Conservation (phyloP, 768 basidiomycete species). For the Boletus tylopilopsis region DNA sequence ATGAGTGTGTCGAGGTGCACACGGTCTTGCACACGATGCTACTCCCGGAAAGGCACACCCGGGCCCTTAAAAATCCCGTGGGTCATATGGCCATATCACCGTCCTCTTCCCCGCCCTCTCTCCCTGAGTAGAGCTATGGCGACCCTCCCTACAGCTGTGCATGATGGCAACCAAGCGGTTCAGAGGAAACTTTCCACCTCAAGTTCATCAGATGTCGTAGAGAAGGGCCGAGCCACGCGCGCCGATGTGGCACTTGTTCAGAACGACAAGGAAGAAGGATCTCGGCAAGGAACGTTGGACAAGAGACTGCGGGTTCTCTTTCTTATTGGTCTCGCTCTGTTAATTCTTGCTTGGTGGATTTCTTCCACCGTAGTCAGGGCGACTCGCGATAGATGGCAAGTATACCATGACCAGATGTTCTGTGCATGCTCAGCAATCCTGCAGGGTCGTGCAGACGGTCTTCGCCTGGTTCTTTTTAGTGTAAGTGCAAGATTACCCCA, state of each 20-base stretch:
- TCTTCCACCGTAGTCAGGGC: constrained; percentile 62
- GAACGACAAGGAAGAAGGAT: constrained; percentile 8
- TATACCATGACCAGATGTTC: neutral
- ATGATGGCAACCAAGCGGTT: constrained; percentile 1
- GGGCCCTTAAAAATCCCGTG: neutral
- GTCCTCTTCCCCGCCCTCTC: neutral
- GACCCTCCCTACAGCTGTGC: constrained; percentile 1
- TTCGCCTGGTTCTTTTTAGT: constrained; percentile 82
- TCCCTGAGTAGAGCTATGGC: constrained; percentile 16
- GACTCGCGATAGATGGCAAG: constrained; percentile 74
- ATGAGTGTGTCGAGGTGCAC: neutral
- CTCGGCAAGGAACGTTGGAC: constrained; percentile 1
- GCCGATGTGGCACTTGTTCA: constrained; percentile 1
- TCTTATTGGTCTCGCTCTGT: constrained; percentile 47
- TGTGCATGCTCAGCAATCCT: constrained; percentile 1
- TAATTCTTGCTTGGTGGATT: constrained; percentile 87
- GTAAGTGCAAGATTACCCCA: constrained; percentile 37
- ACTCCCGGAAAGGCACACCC: neutral
- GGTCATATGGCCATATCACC: constrained; percentile 5
- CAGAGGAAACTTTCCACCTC: constrained; percentile 22
- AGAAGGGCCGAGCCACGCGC: constrained; percentile 20
- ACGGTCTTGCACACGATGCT: neutral
- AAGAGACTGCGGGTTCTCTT: constrained; percentile 39
- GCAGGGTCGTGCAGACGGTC: constrained; percentile 75
- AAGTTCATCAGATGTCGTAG: constrained; percentile 11